Conservation (phyloP, 805 yeast genomes). For the Saccharomycopsis fermentans region DNA sequence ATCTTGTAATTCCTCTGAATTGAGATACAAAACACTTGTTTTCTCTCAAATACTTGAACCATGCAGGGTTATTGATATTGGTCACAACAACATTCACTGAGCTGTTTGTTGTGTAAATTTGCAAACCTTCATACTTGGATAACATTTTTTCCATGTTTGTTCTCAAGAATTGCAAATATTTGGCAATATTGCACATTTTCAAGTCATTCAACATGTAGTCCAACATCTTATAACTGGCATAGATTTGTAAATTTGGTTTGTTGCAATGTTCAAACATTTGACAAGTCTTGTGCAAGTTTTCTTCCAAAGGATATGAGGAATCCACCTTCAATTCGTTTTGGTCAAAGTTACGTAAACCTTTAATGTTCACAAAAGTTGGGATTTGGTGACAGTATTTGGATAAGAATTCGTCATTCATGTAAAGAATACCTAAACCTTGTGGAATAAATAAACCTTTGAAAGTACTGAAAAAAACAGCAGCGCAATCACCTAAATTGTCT, state of each 20-base stretch:
- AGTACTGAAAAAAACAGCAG: conserved; percentile 15
- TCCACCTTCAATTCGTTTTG: conserved; percentile 7
- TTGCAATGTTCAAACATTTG: conserved; percentile 14
- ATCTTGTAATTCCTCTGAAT: conserved; percentile 16
- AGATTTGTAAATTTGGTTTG: conserved; percentile 17
- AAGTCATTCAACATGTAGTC: conserved; percentile 6
- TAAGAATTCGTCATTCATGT: conserved; percentile 11
- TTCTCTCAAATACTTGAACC: conserved; percentile 13
- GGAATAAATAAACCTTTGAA: conserved; percentile 17
- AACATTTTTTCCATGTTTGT: conserved; percentile 3
- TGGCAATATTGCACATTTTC: conserved; percentile 3
- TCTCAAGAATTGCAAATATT: conserved; percentile 9
- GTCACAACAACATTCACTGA: conserved; percentile 12
- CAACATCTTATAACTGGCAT: conserved; percentile 12
- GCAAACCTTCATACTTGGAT: conserved; percentile 1
- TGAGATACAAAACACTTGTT: conserved; percentile 12
- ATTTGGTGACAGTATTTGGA: not conserved
- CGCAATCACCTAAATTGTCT: conserved; percentile 4
- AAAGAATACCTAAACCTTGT: conserved; percentile 16
- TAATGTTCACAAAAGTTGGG: conserved; percentile 16
- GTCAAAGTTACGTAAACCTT: conserved; percentile 8
- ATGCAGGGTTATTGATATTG: conserved; percentile 13
- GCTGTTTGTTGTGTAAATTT: not conserved
- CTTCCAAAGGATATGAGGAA: conserved; percentile 1
- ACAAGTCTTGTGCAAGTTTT: conserved; percentile 3